phyloP scores from a whole-genome alignment of 345 rosid species.

The Ricinus communis region DNA sequence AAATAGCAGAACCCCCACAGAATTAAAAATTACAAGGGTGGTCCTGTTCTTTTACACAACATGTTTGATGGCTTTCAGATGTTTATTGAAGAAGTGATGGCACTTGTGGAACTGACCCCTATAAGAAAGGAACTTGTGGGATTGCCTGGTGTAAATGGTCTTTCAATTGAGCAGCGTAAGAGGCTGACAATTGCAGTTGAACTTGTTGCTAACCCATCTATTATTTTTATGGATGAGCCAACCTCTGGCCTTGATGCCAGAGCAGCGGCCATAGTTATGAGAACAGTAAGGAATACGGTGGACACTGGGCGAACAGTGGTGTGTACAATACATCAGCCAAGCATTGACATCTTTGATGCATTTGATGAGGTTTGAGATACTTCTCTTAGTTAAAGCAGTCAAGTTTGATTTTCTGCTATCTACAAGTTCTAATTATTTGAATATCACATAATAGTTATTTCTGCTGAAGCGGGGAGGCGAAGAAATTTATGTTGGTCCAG shows the following conservation, averaged over 20 bases:
- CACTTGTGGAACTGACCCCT: conserved; percentile 66
- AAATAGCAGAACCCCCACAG: too few relatives aligned
- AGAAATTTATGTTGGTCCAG: conserved; percentile 55
- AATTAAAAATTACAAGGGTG: too few relatives aligned
- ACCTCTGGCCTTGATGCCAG: conserved; percentile 93
- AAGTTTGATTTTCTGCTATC: background rate
- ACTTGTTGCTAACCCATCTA: conserved; percentile 88
- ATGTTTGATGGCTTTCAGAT: conserved; percentile 10
- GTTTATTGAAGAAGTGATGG: conserved; percentile 72
- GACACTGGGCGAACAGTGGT: conserved; percentile 58
- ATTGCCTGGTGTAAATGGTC: conserved; percentile 73
- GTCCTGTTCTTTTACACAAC: too few relatives aligned
- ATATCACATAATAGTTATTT: conserved; percentile 28
- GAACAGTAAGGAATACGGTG: conserved; percentile 59
- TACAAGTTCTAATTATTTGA: background rate
- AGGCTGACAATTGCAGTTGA: conserved; percentile 87
- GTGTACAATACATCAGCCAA: conserved; percentile 45
- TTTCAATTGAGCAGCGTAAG: conserved; percentile 82
- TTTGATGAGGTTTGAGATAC: conserved; percentile 64
- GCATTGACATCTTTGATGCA: conserved; percentile 76
- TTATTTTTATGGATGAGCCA: conserved; percentile 92
- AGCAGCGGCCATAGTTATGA: conserved; percentile 96
- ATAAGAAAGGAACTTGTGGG: conserved; percentile 68
- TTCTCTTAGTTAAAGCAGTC: background rate
- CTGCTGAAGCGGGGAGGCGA: conserved; percentile 54